Conservation (phyloP, 495 filamentous ascomycete species). For the Penicillium cataractarum region DNA sequence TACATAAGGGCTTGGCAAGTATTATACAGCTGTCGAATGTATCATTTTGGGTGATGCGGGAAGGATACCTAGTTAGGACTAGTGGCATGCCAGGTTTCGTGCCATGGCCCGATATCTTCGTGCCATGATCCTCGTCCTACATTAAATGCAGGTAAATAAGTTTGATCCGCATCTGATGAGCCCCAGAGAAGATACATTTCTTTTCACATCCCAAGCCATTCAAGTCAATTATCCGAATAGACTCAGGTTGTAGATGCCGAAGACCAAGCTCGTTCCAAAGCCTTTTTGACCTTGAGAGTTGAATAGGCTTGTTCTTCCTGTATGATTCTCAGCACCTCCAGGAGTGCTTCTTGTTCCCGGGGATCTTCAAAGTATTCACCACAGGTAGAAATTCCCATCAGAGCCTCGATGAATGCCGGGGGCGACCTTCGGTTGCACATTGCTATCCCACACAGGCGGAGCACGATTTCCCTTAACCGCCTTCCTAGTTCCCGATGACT, state of each 20-base stretch:
- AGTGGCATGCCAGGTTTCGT: too few species aligned
- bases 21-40: too few species aligned
- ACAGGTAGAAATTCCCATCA: neutral
- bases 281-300: neutral
- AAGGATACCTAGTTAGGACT: too few species aligned
- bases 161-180: too few species aligned
- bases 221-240: neutral
- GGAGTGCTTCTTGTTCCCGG: neutral
- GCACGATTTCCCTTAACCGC: neutral
- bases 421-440: neutral
- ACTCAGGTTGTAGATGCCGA: neutral
- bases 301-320: neutral
- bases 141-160: too few species aligned
- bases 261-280: neutral
- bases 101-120: too few species aligned
- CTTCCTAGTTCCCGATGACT: neutral
- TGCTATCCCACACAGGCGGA: conserved; percentile 1
- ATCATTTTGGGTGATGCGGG: too few species aligned
- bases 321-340: neutral
- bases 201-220: too few species aligned
- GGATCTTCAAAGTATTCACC: neutral
- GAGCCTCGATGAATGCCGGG: neutral
- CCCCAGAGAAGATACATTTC: too few species aligned
- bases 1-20: too few species aligned
- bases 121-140: too few species aligned